These are phyloP conservation scores for Taphrina deformans DNA, from an alignment of 1,139 yeast species.

Conservation along the genomic window DNA sequence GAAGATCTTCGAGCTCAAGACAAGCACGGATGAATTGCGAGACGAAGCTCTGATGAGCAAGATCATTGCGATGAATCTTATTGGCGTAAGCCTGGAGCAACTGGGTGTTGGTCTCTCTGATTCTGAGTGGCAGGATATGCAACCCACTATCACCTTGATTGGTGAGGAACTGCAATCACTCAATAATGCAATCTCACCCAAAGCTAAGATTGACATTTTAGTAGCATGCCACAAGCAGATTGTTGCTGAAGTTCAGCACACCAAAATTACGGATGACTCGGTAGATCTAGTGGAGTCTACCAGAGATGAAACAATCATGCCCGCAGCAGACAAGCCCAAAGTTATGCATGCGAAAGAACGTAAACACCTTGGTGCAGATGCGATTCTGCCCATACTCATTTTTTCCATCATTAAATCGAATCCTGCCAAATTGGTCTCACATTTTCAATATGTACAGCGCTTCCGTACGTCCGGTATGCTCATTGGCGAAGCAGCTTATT, in stretches of 20 bases:
- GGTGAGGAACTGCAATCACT: slow-evolving; percentile 25
- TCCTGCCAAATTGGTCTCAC: slow-evolving; percentile 52
- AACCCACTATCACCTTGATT: slow-evolving; percentile 21
- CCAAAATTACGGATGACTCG: slow-evolving; percentile 15
- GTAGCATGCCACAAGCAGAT: slow-evolving; percentile 34
- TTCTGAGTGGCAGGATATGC: slow-evolving; percentile 21
- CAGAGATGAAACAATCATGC: not conserved
- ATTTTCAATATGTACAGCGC: slow-evolving; percentile 55
- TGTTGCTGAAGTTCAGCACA: slow-evolving; percentile 31
- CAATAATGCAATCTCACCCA: slow-evolving; percentile 33
- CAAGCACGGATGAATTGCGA: slow-evolving; percentile 34
- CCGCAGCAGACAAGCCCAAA: not conserved
- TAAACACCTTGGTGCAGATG: slow-evolving; percentile 49
- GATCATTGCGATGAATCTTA: slow-evolving; percentile 25
- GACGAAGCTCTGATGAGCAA: slow-evolving; percentile 33
- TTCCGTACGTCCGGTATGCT: slow-evolving; percentile 54
- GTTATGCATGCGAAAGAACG: not conserved
- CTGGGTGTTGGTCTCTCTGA: slow-evolving; percentile 26
- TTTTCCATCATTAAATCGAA: slow-evolving; percentile 52
- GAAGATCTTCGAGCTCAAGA: slow-evolving; percentile 33
- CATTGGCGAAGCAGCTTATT: slow-evolving; percentile 57
- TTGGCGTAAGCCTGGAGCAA: slow-evolving; percentile 30
- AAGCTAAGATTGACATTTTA: slow-evolving; percentile 33
- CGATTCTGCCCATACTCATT: slow-evolving; percentile 58
- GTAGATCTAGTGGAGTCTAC: not conserved